Conservation (phyloP, 2,329 filamentous ascomycete species). For the Talaromyces sp. region DNA sequence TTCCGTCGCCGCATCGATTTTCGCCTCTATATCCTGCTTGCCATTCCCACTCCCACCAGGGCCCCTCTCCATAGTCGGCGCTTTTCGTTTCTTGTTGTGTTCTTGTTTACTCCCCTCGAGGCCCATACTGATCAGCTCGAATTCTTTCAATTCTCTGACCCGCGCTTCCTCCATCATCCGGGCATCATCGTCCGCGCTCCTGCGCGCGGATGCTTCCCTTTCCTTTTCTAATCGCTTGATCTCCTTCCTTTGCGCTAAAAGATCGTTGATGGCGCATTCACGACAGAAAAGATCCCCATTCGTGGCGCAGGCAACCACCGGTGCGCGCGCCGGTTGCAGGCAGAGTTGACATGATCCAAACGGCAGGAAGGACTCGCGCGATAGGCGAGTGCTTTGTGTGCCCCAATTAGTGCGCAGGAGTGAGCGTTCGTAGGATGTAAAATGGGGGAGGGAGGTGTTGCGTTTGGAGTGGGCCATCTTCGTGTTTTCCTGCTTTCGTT, state of each 20-base stretch:
- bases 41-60: conserved; percentile 6
- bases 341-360: conserved; percentile 88
- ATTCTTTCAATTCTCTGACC: conserved; percentile 69
- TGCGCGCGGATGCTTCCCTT: conserved; percentile 58
- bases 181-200: conserved; percentile 58
- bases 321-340: conserved; percentile 72
- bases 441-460: conserved; percentile 88
- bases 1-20: conserved; percentile 25
- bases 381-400: conserved; percentile 75
- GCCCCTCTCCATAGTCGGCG: conserved; percentile 28
- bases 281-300: conserved; percentile 90
- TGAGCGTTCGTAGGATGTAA: conserved; percentile 85
- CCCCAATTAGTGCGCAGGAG: conserved; percentile 80
- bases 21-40: conserved; percentile 21
- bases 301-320: conserved; percentile 74
- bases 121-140: conserved; percentile 80
- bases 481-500: neutral
- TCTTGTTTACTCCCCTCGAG: conserved; percentile 32
- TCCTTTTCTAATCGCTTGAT: conserved; percentile 74
- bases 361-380: conserved; percentile 84
- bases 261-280: conserved; percentile 86
- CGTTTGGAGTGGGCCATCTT: conserved; percentile 60
- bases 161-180: conserved; percentile 66
- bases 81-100: conserved; percentile 24
- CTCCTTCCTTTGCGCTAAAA: conserved; percentile 88